Evolutionary conservation across 805 yeast species (phyloP).

Genomic region (Schwanniomyces occidentalis): DNA sequence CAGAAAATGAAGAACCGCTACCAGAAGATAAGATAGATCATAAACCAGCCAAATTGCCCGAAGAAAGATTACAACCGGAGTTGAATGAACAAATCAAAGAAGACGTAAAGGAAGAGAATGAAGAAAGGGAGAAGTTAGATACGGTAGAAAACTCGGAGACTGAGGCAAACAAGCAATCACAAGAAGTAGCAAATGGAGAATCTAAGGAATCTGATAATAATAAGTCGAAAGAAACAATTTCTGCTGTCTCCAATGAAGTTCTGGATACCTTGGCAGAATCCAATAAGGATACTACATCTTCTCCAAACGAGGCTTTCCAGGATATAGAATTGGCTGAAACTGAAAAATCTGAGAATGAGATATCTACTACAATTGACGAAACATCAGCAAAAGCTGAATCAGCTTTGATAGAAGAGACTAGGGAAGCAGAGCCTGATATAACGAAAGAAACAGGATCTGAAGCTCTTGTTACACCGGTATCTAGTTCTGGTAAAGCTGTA

Average conservation of each 20-base stretch:
- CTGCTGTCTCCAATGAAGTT: too few species aligned
- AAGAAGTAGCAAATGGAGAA: too few species aligned
- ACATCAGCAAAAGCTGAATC: not conserved
- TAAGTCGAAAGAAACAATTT: too few species aligned
- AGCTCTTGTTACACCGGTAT: constrained; percentile 2
- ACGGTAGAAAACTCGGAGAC: not conserved
- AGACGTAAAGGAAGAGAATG: not conserved
- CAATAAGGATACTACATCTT: too few species aligned
- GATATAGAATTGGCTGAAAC: not conserved
- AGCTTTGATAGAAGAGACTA: not conserved
- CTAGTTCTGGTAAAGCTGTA: constrained; percentile 2
- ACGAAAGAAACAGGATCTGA: constrained; percentile 3
- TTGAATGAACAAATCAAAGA: not conserved
- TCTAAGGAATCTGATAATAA: too few species aligned
- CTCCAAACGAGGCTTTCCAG: too few species aligned
- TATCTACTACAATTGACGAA: not conserved
- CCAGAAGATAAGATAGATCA: constrained; percentile 5
- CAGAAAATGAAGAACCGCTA: constrained; percentile 1
- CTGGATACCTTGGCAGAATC: too few species aligned
- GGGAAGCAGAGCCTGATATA: not conserved
- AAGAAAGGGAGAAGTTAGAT: not conserved
- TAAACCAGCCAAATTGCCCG: constrained; percentile 1
- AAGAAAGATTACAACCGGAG: not conserved
- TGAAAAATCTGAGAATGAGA: not conserved
- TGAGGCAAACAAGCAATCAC: constrained; percentile 5